Evolutionary conservation across 1,139 yeast genomes (phyloP), one percentile per base, ranked within the genome.

Genomic region (Yamadazyma songkhlaensis): DNA sequence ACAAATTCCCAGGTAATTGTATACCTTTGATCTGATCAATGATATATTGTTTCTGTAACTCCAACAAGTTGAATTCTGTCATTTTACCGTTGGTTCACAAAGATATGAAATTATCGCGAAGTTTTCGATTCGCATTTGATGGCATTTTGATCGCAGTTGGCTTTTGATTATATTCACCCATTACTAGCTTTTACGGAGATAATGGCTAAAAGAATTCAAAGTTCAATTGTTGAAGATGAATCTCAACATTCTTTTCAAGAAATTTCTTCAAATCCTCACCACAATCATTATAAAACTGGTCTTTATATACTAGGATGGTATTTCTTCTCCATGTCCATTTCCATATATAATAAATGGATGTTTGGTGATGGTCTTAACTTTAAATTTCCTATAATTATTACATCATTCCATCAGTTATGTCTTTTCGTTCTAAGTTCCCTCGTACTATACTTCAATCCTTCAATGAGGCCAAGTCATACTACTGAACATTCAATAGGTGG

Each of bases 331-430:
- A 72, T 88, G 42, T 62, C 87, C 10, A 77, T 90, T 23, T 84
- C 95, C n/a, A 70, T 90, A 25, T 92, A 92, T 65, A 92, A 92
- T 67, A 92, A 90, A 61, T 90, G 97, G 97, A 90, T 92, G 96
- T 92, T 90, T 64, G 90, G 94, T 30, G 34, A 72, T 60, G 57
- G 87, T 11, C 67, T 90, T 42, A 77, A 86, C 51, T 84, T 92
- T 55, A 76, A 79, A 34, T 92, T 79, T 57, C 98, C 98, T 1
- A 75, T 92, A 12, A 62, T 90, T 21, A 78, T 90, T 35, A 92
- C 98, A 0, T 70, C 90, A 5, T 73, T 84, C 48, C 98, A 92
- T 60, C 97, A 92, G 64, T 57, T 84, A 23, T 76, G 89, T 25
- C 73, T 92, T 43, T 79, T 79, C 39, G 26, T 59, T 2, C 51